Evolutionary conservation across 441 rosid species (phyloP), one percentile per base, ranked within the genome.

Genomic region (Biscutella auriculata): DNA sequence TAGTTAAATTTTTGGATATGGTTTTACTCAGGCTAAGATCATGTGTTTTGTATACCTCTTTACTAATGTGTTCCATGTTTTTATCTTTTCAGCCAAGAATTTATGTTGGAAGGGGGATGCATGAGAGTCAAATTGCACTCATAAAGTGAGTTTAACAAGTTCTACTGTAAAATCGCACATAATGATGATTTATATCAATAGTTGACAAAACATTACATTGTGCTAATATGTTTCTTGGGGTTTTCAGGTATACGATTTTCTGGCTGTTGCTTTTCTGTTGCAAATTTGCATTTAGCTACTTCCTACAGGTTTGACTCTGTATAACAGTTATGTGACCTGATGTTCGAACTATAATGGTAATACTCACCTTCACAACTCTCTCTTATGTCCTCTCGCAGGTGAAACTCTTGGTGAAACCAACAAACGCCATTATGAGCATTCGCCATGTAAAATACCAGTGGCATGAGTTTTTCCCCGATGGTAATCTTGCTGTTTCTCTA

Each of bases 31-130:
- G 45, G 44, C 41, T 21, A 41, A 13, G 47, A 48, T 37, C 25
- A 40, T 53, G 51, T 25, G 21, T 40, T 53, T 13, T 48, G 21
- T 21, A 9, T 68, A 58, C 60, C 58, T n/a, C 60, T 73, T 55
- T 58, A 48, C 57, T 76, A 35, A 73, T 42, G 56, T 52, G 41
- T 35, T 14, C 49, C 32, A 25, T 60, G 60, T 51, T 57, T 37
- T 42, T 54, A n/a, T 57, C 10, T 64, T 56, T 73, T 75, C 94
- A 94, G 97, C 99, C 95, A 61, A 85, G 99, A 77, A 79, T 90
- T 57, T 94, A 90, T 53, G 69, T 94, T 27, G 99, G 97, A 47
- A 84, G 97, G 73, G 99, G 99, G 65, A 90, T 94, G 97, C 99
- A 94, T 73, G 99, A 94, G 77, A 94, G 97, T 68, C 99, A 94